Conservation (phyloP, 495 filamentous ascomycete genomes). For the Acidomyces sp. region DNA sequence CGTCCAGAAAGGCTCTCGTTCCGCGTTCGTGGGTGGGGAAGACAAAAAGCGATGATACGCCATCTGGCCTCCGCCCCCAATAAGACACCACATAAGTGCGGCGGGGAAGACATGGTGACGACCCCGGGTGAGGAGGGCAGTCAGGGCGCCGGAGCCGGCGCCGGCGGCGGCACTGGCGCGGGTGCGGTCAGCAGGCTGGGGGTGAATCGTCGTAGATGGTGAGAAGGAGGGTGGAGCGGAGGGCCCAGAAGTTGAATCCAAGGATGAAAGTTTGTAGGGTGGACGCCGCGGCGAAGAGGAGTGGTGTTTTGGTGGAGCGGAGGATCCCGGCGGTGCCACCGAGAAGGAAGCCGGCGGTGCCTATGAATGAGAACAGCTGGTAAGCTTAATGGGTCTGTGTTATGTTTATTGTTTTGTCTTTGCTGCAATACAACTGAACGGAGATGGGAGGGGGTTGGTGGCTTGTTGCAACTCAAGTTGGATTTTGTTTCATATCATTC, state of each 20-base stretch:
- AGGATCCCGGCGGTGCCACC: slow-evolving; percentile 59
- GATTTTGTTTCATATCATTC: too few species aligned
- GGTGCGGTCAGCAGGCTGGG: slow-evolving; percentile 38
- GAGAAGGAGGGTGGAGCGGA: slow-evolving; percentile 28
- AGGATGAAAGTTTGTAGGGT: slow-evolving; percentile 70
- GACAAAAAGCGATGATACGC: slow-evolving; percentile 43
- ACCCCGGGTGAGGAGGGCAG: slow-evolving; percentile 54
- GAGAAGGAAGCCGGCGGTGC: slow-evolving; percentile 46
- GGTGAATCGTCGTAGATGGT: slow-evolving; percentile 15
- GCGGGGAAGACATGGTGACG: slow-evolving; percentile 43
- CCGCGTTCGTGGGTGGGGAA: slow-evolving; percentile 24
- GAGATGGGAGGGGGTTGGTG: too few species aligned
- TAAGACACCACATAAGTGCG: slow-evolving; percentile 47
- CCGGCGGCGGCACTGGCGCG: slow-evolving; percentile 57
- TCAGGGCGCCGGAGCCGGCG: slow-evolving; percentile 48
- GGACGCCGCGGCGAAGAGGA: slow-evolving; percentile 56
- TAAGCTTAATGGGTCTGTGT: too few species aligned
- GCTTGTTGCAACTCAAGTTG: too few species aligned
- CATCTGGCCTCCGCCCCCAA: slow-evolving; percentile 47
- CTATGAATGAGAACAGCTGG: too few species aligned
- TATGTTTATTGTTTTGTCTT: too few species aligned
- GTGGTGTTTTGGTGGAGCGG: slow-evolving; percentile 47
- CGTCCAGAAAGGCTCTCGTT: slow-evolving; percentile 28
- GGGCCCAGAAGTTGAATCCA: slow-evolving; percentile 59
- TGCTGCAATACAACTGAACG: too few species aligned